phyloP scores from a whole-genome alignment of 1,284 basidiomycete genomes.

The Earliella scabrosa region DNA sequence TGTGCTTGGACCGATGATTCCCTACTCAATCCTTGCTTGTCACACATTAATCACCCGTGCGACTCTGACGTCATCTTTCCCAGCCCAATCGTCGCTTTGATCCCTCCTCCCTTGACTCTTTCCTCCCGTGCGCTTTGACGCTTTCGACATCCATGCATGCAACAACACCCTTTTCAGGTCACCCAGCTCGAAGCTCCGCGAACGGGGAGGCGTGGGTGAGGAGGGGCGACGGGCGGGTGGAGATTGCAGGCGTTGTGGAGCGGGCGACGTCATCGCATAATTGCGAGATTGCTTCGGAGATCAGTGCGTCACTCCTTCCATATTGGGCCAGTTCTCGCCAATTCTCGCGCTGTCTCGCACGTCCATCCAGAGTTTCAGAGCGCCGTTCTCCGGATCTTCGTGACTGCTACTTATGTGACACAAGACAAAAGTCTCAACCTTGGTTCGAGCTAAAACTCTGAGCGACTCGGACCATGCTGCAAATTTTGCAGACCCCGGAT shows the following conservation, averaged over 20 bases:
- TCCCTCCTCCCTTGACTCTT: background rate
- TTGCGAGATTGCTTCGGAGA: slow-evolving; percentile 50
- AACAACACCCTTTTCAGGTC: background rate
- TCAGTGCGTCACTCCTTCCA: slow-evolving; percentile 42
- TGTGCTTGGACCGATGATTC: slow-evolving; percentile 17
- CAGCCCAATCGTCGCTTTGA: slow-evolving; percentile 1
- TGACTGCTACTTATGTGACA: too few species aligned
- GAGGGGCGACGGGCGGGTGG: slow-evolving; percentile 8
- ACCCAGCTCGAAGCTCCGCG: background rate
- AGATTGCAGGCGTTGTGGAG: slow-evolving; percentile 25
- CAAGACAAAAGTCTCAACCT: background rate
- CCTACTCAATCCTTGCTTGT: slow-evolving; percentile 9
- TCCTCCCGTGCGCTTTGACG: background rate
- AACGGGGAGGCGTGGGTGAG: background rate
- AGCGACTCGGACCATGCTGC: too few species aligned
- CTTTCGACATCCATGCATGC: background rate
- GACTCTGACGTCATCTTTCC: slow-evolving; percentile 25
- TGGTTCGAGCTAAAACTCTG: too few species aligned
- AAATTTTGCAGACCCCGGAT: too few species aligned
- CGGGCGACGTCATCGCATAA: slow-evolving; percentile 31
- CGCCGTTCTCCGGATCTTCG: slow-evolving; percentile 1
- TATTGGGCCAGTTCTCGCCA: background rate
- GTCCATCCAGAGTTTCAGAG: background rate
- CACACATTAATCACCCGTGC: slow-evolving; percentile 27
- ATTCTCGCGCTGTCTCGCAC: background rate